These are phyloP conservation scores for Volutella citrinella DNA, from an alignment of 2,329 filamentous ascomycete genomes.

Conservation along the genomic window DNA sequence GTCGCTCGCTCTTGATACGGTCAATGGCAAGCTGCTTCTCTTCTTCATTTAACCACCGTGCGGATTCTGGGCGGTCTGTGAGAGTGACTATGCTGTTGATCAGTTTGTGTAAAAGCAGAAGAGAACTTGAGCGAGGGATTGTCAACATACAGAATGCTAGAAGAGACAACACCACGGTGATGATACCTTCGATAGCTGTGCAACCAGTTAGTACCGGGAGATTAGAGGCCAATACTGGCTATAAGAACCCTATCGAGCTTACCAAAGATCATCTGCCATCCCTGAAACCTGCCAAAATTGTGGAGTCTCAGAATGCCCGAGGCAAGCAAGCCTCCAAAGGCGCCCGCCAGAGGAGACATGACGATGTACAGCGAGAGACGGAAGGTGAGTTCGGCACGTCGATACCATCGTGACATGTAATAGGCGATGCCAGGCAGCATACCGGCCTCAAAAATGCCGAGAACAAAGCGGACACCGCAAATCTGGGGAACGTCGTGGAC, in stretches of 20 bases:
- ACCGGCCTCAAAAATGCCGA: slow-evolving; percentile 62
- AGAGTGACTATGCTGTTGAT: too few species aligned
- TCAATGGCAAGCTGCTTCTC: slow-evolving; percentile 62
- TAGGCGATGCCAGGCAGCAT: slow-evolving; percentile 66
- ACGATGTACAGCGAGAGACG: slow-evolving; percentile 63
- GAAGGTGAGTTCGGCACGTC: slow-evolving; percentile 59
- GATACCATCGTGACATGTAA: slow-evolving; percentile 63
- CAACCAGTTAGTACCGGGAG: too few species aligned
- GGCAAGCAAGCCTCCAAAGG: slow-evolving; percentile 63
- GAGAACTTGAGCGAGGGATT: too few species aligned
- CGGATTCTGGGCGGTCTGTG: slow-evolving; percentile 63
- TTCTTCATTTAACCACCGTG: slow-evolving; percentile 57
- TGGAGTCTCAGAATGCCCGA: slow-evolving; percentile 60
- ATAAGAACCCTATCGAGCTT: too few species aligned
- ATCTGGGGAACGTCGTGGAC: slow-evolving; percentile 46
- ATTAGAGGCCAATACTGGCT: too few species aligned
- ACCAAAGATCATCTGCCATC: slow-evolving; percentile 69
- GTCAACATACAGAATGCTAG: slow-evolving; percentile 56
- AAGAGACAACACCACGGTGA: slow-evolving; percentile 48
- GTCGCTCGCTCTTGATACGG: slow-evolving; percentile 55
- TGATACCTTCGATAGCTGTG: slow-evolving; percentile 65
- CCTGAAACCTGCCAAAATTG: slow-evolving; percentile 50
- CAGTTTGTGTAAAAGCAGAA: too few species aligned
- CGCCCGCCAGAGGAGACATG: slow-evolving; percentile 63
- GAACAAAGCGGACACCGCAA: slow-evolving; percentile 57